phyloP scores from a whole-genome alignment of 2,329 filamentous ascomycete species.

The Fusarium brevicatenulatum region DNA sequence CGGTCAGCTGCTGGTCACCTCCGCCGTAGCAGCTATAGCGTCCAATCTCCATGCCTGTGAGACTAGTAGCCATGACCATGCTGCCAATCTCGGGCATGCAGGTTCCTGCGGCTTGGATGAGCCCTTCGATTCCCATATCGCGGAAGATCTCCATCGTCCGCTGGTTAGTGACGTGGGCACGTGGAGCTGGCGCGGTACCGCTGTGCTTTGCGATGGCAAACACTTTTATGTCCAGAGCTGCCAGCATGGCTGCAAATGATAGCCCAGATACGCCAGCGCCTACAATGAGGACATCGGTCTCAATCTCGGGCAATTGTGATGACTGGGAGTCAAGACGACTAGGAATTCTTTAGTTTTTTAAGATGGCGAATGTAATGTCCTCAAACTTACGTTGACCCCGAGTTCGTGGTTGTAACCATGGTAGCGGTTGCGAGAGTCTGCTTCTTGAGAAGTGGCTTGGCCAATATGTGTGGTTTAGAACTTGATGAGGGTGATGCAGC shows the following conservation, averaged over 20 bases:
- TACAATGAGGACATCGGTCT: slow-evolving; percentile 20
- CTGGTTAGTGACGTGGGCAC: slow-evolving; percentile 26
- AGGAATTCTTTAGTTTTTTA: background rate
- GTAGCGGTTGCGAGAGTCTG: background rate
- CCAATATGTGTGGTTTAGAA: background rate
- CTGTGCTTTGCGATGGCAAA: slow-evolving; percentile 24
- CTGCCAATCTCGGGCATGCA: slow-evolving; percentile 1
- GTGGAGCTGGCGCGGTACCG: slow-evolving; percentile 16
- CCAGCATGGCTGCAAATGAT: slow-evolving; percentile 12
- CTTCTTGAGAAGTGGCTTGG: background rate
- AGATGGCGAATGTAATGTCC: too few relatives aligned
- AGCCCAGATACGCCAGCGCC: slow-evolving; percentile 19
- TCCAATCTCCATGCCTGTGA: slow-evolving; percentile 17
- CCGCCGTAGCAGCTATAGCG: slow-evolving; percentile 25
- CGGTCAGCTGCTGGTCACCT: slow-evolving; percentile 16
- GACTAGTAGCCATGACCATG: slow-evolving; percentile 25
- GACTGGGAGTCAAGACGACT: background rate
- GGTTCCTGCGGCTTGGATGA: slow-evolving; percentile 10
- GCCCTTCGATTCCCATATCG: slow-evolving; percentile 16
- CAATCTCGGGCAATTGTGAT: background rate
- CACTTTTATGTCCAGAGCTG: background rate
- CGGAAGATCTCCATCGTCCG: slow-evolving; percentile 26
- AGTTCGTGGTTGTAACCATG: background rate
- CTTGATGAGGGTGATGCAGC: background rate
- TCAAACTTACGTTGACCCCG: background rate